phyloP scores from a whole-genome alignment of 371 early-diverging fungal species.

The Dipsacomyces acuminosporus region DNA sequence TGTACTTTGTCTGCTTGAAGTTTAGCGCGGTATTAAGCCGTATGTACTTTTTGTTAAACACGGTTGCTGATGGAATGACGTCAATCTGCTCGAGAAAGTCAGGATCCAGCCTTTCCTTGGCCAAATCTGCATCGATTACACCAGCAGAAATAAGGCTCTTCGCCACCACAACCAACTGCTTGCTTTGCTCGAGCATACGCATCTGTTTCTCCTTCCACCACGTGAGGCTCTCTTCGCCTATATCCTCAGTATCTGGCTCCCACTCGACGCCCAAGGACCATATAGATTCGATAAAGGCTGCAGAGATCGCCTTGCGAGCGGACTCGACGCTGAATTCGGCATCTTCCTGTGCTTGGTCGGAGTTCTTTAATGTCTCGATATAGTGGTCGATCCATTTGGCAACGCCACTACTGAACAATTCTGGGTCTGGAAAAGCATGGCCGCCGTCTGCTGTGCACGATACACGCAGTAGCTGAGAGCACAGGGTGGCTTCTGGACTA shows the following conservation, averaged over 20 bases:
- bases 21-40: slow-evolving; percentile 57
- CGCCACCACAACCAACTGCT: slow-evolving; percentile 14
- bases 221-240: slow-evolving; percentile 2
- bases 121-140: slow-evolving; percentile 20
- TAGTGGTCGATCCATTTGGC: slow-evolving; percentile 27
- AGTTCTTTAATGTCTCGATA: slow-evolving; percentile 19
- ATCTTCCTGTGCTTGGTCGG: neutral
- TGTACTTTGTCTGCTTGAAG: slow-evolving; percentile 90
- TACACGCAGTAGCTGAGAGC: slow-evolving; percentile 21
- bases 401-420: slow-evolving; percentile 14
- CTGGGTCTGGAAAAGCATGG: slow-evolving; percentile 4
- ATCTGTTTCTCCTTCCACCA: slow-evolving; percentile 23
- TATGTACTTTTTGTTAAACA: slow-evolving; percentile 28
- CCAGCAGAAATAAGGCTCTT: slow-evolving; percentile 13
- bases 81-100: slow-evolving; percentile 33
- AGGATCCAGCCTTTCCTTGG: slow-evolving; percentile 38
- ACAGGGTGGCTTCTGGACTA: slow-evolving; percentile 11
- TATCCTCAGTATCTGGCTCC: slow-evolving; percentile 25
- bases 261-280: slow-evolving; percentile 32
- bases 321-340: neutral
- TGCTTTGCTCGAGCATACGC: slow-evolving; percentile 15
- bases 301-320: slow-evolving; percentile 9
- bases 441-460: slow-evolving; percentile 7
- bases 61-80: slow-evolving; percentile 20
- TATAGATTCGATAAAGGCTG: slow-evolving; percentile 28